Conservation (phyloP, 306 rosid species). For the Albizia julibrissin region DNA sequence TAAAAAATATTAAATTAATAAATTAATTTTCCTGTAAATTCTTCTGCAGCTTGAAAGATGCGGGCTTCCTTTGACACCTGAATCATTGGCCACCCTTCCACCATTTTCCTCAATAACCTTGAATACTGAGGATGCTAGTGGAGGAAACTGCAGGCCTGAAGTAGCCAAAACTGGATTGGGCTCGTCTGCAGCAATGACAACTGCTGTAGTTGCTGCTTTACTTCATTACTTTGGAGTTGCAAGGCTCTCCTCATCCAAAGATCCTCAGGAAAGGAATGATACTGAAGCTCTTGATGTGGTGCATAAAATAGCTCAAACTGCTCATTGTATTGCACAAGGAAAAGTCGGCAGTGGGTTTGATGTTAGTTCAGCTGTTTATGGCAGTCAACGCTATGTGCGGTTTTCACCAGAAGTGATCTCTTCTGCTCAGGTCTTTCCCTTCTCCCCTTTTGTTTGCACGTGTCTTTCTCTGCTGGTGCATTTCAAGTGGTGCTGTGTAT, state of each 20-base stretch:
- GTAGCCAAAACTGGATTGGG: constrained; percentile 99
- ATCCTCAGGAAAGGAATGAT: constrained; percentile 49
- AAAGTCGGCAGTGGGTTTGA: constrained; percentile 99
- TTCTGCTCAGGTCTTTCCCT: constrained; percentile 69
- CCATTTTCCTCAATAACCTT: constrained; percentile 83
- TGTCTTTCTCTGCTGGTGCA: neutral
- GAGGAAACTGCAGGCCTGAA: constrained; percentile 75
- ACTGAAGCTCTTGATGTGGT: constrained; percentile 65
- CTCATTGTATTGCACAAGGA: constrained; percentile 96
- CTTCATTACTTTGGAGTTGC: constrained; percentile 89
- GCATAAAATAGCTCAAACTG: constrained; percentile 93
- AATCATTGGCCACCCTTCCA: constrained; percentile 80
- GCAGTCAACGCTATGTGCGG: constrained; percentile 97
- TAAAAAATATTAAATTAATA: constrained; percentile 15
- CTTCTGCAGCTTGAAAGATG: constrained; percentile 74
- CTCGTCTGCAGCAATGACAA: constrained; percentile 98
- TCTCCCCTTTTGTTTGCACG: neutral
- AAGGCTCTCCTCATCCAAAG: constrained; percentile 51
- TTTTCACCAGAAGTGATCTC: constrained; percentile 95
- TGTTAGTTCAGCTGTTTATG: constrained; percentile 97
- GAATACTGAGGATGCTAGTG: constrained; percentile 68
- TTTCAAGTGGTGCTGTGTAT: neutral
- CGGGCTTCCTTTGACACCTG: constrained; percentile 82
- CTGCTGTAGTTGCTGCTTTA: constrained; percentile 94
- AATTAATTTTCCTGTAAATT: constrained; percentile 28